These are phyloP conservation scores for Epicoccum sorghinum DNA, from an alignment of 2,329 filamentous ascomycete genomes.

Conservation along the genomic window DNA sequence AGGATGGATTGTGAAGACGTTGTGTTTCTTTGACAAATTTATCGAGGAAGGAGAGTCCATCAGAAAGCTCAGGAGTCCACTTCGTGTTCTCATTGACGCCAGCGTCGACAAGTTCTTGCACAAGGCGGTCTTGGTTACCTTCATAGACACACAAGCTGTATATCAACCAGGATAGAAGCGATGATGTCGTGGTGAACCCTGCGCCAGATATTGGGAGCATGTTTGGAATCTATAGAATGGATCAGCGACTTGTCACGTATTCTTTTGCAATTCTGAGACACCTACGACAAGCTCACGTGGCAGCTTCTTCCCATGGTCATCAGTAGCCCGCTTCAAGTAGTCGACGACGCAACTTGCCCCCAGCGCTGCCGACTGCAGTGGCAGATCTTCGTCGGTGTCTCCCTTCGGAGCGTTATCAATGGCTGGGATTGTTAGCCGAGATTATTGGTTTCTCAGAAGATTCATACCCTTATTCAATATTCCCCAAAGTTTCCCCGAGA, in stretches of 20 bases:
- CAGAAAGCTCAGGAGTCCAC: constrained; percentile 23
- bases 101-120: constrained; percentile 28
- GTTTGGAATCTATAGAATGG: not conserved
- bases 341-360: constrained; percentile 46
- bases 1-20: constrained; percentile 27
- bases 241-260: not conserved
- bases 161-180: constrained; percentile 29
- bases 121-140: constrained; percentile 25
- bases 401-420: constrained; percentile 18
- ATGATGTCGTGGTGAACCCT: constrained; percentile 29
- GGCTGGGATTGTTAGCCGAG: constrained; percentile 41
- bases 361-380: constrained; percentile 47
- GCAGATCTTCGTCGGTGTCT: constrained; percentile 36
- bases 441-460: constrained; percentile 53
- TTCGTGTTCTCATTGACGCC: constrained; percentile 23
- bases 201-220: constrained; percentile 13
- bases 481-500: not conserved
- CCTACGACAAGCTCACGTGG: constrained; percentile 1
- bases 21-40: constrained; percentile 31
- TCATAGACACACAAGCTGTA: constrained; percentile 25
- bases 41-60: constrained; percentile 25
- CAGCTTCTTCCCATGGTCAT: constrained; percentile 31
- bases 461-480: too few species aligned
- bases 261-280: too few species aligned
- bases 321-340: constrained; percentile 26